A percentile compares a stretch with the other conserved stretches of the same genome.
phyloP scores from a whole-genome alignment of 2,329 filamentous ascomycete species.

The Calonectria montana region DNA sequence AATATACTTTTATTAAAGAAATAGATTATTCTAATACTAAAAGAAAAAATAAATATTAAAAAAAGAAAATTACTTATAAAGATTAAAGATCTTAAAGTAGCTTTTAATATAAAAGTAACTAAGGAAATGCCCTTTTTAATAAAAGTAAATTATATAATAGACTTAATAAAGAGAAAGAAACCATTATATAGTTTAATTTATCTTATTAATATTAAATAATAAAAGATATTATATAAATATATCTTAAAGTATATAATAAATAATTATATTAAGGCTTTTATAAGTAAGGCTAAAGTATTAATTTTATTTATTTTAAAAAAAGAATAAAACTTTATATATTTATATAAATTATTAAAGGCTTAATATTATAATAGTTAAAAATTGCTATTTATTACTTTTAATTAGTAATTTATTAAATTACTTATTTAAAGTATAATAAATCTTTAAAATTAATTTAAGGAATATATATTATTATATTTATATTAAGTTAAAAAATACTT shows the following conservation, averaged over 20 bases:
- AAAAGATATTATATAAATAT: slow-evolving; percentile 20
- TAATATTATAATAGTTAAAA: slow-evolving; percentile 27
- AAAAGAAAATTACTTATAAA: neutral
- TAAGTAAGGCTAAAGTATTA: slow-evolving; percentile 9
- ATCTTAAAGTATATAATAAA: slow-evolving; percentile 19
- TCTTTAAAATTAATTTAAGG: slow-evolving; percentile 25
- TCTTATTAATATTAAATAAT: slow-evolving; percentile 15
- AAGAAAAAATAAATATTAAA: slow-evolving; percentile 2
- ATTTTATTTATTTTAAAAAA: slow-evolving; percentile 25
- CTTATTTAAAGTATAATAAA: slow-evolving; percentile 9
- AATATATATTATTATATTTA: slow-evolving; percentile 27
- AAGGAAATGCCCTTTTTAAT: neutral
- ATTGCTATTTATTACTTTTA: slow-evolving; percentile 21
- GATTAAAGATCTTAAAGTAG: neutral
- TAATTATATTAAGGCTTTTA: slow-evolving; percentile 13
- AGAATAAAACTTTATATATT: slow-evolving; percentile 13
- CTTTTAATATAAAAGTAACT: neutral
- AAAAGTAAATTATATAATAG: slow-evolving; percentile 17
- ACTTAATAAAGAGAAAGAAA: slow-evolving; percentile 4
- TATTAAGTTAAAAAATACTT: slow-evolving; percentile 22
- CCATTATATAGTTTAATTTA: slow-evolving; percentile 18
- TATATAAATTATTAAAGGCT: slow-evolving; percentile 30
- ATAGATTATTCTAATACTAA: neutral
- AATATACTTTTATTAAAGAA: neutral
- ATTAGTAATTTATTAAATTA: slow-evolving; percentile 19